Base-by-base conservation (phyloP, 2,329 filamentous ascomycete species). In the Epichloe amarillans region DNA sequence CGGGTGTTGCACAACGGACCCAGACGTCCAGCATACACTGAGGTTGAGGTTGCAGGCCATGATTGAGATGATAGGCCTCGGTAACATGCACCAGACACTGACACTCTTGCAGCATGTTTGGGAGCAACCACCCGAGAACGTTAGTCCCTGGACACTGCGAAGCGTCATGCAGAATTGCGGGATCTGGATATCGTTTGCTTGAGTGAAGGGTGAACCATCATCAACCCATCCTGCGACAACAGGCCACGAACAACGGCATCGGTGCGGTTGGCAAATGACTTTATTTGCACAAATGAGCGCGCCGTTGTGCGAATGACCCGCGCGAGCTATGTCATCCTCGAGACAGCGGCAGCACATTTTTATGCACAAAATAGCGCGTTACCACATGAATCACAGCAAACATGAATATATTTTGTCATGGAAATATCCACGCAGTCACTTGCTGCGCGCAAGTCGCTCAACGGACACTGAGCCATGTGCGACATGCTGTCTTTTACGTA, bases 131-230 rank as follows among this genome's bases (percentile, higher is more conserved):
- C 45, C 50, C 0, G 59, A 60, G 1, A 52, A 61, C 4, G 58
- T 62, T 0, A 64, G 66, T 4, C 72, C 72, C 1, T 74, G 72
- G 72, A 66, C 62, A 44, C 61, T 74, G 23, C 71, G 66, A 46
- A 63, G 62, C 11, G 64, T 67, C n/a, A 74, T 74, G 70, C 65
- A 70, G 36, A 61, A 71, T 26, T 63, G 68, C 38, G 67, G 71
- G 51, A 72, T 73, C 35, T 72, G 69, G 70, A 73, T 73, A 40
- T 74, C 71, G 3, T 73, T 74, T 61, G 72, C 71, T 30, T 30
- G 26, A 30, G 19, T 73, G 57, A 36, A 46, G 19, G 19, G 19
- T 43, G 12, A 43, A 23, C 5, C 26, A 30, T 30, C 7, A 30
- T 30, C 26, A 30, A 30, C 26, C 8, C 3, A 11, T 11, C 26